These are phyloP conservation scores for Chaetomium tenue DNA, from an alignment of 495 filamentous ascomycete species.

Conservation along the genomic window DNA sequence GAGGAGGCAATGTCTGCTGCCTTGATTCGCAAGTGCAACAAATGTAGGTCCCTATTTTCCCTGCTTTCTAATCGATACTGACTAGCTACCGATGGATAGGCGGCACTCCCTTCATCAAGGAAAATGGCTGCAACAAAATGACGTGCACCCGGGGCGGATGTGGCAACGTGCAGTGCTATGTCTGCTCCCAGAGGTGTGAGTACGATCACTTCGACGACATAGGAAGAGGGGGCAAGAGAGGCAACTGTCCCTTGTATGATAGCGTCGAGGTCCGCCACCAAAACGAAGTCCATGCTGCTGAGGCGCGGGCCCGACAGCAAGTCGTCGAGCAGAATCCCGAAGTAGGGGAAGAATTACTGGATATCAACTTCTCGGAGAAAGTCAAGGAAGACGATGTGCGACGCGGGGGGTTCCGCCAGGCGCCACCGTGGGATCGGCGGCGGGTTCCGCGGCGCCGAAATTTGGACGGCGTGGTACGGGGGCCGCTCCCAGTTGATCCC, in stretches of 20 bases:
- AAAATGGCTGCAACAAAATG: conserved; percentile 83
- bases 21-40: conserved; percentile 73
- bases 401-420: conserved; percentile 11
- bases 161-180: conserved; percentile 63
- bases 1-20: conserved; percentile 85
- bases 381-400: conserved; percentile 46
- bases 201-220: conserved; percentile 55
- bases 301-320: conserved; percentile 56
- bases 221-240: conserved; percentile 42
- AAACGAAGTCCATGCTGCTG: conserved; percentile 64
- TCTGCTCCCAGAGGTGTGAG: conserved; percentile 62
- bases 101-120: conserved; percentile 65
- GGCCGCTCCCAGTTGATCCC: not conserved
- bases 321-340: conserved; percentile 60
- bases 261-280: conserved; percentile 59
- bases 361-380: conserved; percentile 57
- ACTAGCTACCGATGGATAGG: conserved; percentile 40
- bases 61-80: conserved; percentile 17
- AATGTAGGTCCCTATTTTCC: conserved; percentile 40
- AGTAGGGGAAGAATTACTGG: conserved; percentile 55
- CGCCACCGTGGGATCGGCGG: too few relatives aligned
- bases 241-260: conserved; percentile 68
- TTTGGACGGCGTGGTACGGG: not conserved
- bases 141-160: conserved; percentile 57
- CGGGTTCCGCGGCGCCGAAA: too few relatives aligned